Evolutionary conservation across 495 filamentous ascomycete genomes (phyloP), one percentile per base, ranked within the genome.

Genomic region (Talaromyces adpressus): DNA sequence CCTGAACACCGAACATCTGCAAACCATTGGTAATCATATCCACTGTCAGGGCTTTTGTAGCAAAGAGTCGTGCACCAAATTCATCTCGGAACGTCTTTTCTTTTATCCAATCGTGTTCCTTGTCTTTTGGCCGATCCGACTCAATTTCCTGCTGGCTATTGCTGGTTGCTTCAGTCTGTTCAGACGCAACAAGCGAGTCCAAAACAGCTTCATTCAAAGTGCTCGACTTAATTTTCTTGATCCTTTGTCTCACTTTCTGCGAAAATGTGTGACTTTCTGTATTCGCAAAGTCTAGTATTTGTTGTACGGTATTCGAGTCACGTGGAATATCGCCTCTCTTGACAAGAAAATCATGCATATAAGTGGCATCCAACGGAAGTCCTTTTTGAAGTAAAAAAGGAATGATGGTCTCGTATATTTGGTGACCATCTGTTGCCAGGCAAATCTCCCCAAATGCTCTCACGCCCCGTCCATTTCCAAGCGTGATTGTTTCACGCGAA

Each of bases 41-140:
- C 18, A 93, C 73, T 4, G 82, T 81, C 30, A 91, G 78, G 62
- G 87, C 82, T 22, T 73, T 82, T 18, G 90, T 92, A 5, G 89
- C 89, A 66, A 93, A 88, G 66, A 90, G 77, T 62, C 87, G 81
- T 16, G 90, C 88, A 18, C 87, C 88, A 56, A 91, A 79, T 3
- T 77, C 72, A 70, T 92, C 90, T 57, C 74, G 77, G 58, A 75
- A 74, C 0, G 67, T 69, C 45, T 69, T 76, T 12, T 71, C 70
- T 45, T 72, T 63, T 3, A 65, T 39, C 62, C 62, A 64, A 14
- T 34, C 5, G 8, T 67, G 23, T 32, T 67, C 34, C 16, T 36
- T 11, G 14, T 58, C 4, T 20, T 68, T n/a, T n/a, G 52, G 52
- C 0, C 52, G 23, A 11, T 56, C 27, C 52, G 52, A 16, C 1